These are phyloP conservation scores for Apium graveolens DNA, from an alignment of 129 eudicot genomes.

Conservation along the genomic window DNA sequence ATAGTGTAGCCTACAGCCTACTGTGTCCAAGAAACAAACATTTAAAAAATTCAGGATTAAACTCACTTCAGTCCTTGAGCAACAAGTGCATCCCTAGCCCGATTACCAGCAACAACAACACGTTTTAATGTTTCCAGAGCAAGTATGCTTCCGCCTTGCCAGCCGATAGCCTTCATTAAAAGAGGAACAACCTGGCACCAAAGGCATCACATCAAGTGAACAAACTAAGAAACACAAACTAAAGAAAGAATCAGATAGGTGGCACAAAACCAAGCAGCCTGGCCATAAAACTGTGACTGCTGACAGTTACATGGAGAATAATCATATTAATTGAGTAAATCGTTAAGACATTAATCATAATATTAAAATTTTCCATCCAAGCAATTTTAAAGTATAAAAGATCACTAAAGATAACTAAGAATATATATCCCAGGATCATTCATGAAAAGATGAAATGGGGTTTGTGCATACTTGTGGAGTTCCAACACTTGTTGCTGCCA, in stretches of 20 bases:
- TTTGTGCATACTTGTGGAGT: conserved; percentile 70
- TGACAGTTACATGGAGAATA: neutral
- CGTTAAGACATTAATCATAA: neutral
- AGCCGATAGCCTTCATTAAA: conserved; percentile 95
- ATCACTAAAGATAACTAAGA: neutral
- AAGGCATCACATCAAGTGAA: conserved; percentile 11
- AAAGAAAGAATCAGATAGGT: neutral
- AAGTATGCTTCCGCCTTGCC: conserved; percentile 99
- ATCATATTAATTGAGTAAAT: neutral
- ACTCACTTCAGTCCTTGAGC: conserved; percentile 96
- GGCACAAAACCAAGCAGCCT: neutral
- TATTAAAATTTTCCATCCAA: neutral
- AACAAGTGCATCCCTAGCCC: conserved; percentile 96
- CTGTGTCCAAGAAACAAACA: neutral
- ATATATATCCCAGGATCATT: neutral
- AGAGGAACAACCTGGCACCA: conserved; percentile 83
- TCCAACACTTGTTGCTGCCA: conserved; percentile 99
- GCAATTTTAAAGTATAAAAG: neutral
- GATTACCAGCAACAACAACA: conserved; percentile 94
- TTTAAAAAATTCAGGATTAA: neutral
- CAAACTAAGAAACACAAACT: neutral
- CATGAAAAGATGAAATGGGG: neutral
- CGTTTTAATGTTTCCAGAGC: conserved; percentile 98
- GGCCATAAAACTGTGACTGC: neutral
- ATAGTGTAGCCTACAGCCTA: neutral